Evolutionary conservation across 1,284 basidiomycete genomes (phyloP).

Genomic region (Flammula alnicola): DNA sequence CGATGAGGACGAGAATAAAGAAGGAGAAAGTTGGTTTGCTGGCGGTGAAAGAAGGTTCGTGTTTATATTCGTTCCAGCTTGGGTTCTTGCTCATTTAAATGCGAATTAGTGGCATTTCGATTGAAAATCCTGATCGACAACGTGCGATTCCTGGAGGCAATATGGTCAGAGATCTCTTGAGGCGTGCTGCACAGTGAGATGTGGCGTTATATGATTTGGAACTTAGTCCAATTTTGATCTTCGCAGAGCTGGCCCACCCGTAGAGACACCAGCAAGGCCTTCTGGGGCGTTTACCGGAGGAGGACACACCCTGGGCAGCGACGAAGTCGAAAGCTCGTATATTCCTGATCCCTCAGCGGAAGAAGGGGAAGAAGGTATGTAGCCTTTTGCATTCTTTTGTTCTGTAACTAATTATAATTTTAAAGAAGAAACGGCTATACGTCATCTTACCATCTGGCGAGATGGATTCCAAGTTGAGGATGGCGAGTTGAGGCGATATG

Average conservation of each 20-base stretch:
- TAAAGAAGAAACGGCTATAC: slow-evolving; percentile 64
- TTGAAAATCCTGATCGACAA: slow-evolving; percentile 80
- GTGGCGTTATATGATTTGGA: background rate
- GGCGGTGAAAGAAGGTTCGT: slow-evolving; percentile 86
- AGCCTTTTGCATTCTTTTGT: background rate
- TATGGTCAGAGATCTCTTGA: slow-evolving; percentile 82
- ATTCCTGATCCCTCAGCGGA: slow-evolving; percentile 71
- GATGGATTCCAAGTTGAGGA: slow-evolving; percentile 95
- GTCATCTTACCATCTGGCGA: slow-evolving; percentile 91
- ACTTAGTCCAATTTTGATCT: background rate
- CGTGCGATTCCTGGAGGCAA: slow-evolving; percentile 61
- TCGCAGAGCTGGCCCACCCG: slow-evolving; percentile 50
- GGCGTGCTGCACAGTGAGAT: slow-evolving; percentile 79
- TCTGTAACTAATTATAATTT: slow-evolving; percentile 2
- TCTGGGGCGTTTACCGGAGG: slow-evolving; percentile 62
- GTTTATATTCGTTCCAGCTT: background rate
- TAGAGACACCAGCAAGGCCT: slow-evolving; percentile 28
- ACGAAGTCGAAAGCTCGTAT: slow-evolving; percentile 75
- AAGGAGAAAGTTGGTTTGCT: slow-evolving; percentile 75
- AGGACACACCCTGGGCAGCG: slow-evolving; percentile 87
- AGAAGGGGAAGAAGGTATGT: slow-evolving; percentile 23
- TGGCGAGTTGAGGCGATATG: slow-evolving; percentile 85
- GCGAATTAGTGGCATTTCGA: slow-evolving; percentile 77
- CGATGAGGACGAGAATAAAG: slow-evolving; percentile 47
- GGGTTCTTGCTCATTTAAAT: background rate